Percentiles rank a stretch among this genome's conserved stretches.
These are phyloP conservation scores for Amphicarpaea edgeworthii DNA, from an alignment of 306 rosid genomes.

Conservation along the genomic window DNA sequence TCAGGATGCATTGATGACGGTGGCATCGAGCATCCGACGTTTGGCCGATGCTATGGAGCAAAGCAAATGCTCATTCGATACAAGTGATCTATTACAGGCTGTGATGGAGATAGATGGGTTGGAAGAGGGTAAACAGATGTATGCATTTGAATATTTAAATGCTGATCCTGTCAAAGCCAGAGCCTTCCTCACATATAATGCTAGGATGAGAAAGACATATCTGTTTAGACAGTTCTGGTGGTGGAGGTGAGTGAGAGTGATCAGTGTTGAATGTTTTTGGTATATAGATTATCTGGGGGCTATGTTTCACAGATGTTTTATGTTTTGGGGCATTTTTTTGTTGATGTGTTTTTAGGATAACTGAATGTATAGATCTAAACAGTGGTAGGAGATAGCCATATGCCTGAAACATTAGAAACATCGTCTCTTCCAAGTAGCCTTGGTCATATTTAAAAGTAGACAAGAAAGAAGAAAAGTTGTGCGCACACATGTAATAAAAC, in stretches of 20 bases:
- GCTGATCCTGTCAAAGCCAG: slow-evolving; percentile 81
- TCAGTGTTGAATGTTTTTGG: slow-evolving; percentile 34
- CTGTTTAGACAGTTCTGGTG: slow-evolving; percentile 78
- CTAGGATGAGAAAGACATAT: slow-evolving; percentile 72
- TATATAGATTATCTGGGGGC: slow-evolving; percentile 49
- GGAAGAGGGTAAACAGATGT: slow-evolving; percentile 86
- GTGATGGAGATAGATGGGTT: slow-evolving; percentile 87
- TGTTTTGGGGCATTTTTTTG: slow-evolving; percentile 42
- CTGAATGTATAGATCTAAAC: slow-evolving; percentile 51
- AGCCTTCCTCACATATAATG: slow-evolving; percentile 74
- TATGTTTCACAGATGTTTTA: slow-evolving; percentile 33
- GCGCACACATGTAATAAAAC: too few relatives aligned
- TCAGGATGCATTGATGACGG: slow-evolving; percentile 72
- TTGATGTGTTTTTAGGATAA: slow-evolving; percentile 38
- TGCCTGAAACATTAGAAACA: background rate
- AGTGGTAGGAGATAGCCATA: slow-evolving; percentile 25
- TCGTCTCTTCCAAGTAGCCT: background rate
- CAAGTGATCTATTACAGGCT: slow-evolving; percentile 69
- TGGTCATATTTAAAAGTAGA: background rate
- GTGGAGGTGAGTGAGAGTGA: slow-evolving; percentile 69
- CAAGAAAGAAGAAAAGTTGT: too few relatives aligned
- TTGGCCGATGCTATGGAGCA: slow-evolving; percentile 78
- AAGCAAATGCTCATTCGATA: slow-evolving; percentile 60
- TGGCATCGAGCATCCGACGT: slow-evolving; percentile 74
- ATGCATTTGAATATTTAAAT: slow-evolving; percentile 80